Evolutionary conservation across 148 eudicot genomes (phyloP), one percentile per base, ranked within the genome.

Genomic region (Rhododendron griersonianum): DNA sequence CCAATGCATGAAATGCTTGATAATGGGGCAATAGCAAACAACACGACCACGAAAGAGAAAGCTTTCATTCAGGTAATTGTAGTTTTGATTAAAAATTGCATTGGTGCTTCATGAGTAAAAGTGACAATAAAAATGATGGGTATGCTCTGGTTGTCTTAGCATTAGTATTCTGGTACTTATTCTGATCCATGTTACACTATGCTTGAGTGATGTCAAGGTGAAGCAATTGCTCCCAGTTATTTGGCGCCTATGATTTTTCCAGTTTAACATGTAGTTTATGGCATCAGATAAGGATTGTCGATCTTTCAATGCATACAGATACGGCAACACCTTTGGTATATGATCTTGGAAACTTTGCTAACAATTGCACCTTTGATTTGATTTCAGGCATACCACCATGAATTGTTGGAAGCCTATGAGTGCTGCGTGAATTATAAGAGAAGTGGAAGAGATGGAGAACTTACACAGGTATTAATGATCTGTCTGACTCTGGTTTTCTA

Each of bases 401-500:
- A 94, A 90, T 89, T 98, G 76, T 90, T 93, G 80, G 98, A 98
- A 87, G 99, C 99, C 3, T 92, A 91, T 85, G 98, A 95, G 86
- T 95, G 98, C 90, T 98, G 99, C 94, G 93, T 95, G 95, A 93
- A 93, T 84, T 98, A 93, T 88, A 91, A 91, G 91, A 89, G 88
- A 87, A 93, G 95, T 45, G 99, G 99, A 87, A 98, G 92, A 88
- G 98, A 94, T 90, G 99, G 96, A 59, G 99, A 98, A 86, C 94
- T 98, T 79, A 95, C 98, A 85, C 98, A 95, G 99, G 99, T 97
- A 90, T 85, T 77, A 61, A 19, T 55, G 50, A 33, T 44, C 28
- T 33, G 47, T 59, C 10, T 83, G 35, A 48, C 15, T 41, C 30
- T 41, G n/a, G 85, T 67, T 67, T 33, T 69, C 25, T 28, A 59